Conservation (phyloP, 768 basidiomycete genomes). For the Lactifluus echinatus region DNA sequence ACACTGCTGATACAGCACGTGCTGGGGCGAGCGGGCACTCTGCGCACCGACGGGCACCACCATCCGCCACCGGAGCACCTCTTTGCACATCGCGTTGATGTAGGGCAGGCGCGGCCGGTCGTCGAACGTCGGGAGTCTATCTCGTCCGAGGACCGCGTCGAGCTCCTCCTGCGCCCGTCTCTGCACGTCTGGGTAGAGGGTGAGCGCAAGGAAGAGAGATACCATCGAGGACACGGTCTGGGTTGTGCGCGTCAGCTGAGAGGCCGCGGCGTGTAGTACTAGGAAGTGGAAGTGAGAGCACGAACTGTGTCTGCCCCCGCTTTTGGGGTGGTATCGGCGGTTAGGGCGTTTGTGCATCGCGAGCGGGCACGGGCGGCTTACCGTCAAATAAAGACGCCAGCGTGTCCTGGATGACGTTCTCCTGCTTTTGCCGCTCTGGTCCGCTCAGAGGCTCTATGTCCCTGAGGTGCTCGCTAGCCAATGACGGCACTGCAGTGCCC, state of each 20-base stretch:
- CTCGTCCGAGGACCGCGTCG: constrained; percentile 22
- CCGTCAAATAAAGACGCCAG: constrained; percentile 6
- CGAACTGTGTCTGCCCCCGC: constrained; percentile 9
- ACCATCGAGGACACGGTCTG: constrained; percentile 5
- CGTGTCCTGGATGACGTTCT: background rate
- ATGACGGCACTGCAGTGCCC: constrained; percentile 3
- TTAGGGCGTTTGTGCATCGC: background rate
- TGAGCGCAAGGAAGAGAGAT: constrained; percentile 6
- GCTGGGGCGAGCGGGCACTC: background rate
- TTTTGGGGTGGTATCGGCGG: background rate
- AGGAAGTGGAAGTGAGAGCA: too few species aligned
- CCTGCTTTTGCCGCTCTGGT: background rate
- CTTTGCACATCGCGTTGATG: constrained; percentile 21
- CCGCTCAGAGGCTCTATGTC: background rate
- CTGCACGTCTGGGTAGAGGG: constrained; percentile 7
- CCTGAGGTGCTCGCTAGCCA: constrained; percentile 1
- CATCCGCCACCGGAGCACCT: constrained; percentile 23
- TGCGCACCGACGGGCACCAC: constrained; percentile 1
- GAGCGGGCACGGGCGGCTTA: background rate
- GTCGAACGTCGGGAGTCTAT: constrained; percentile 24
- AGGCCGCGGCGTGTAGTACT: background rate
- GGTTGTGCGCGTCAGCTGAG: background rate
- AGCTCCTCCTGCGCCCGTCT: constrained; percentile 23
- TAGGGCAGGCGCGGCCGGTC: constrained; percentile 25
- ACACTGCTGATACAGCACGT: too few species aligned